These are phyloP conservation scores for Chaetomiaceae sp. DNA, from an alignment of 2,329 filamentous ascomycete genomes.

Conservation along the genomic window DNA sequence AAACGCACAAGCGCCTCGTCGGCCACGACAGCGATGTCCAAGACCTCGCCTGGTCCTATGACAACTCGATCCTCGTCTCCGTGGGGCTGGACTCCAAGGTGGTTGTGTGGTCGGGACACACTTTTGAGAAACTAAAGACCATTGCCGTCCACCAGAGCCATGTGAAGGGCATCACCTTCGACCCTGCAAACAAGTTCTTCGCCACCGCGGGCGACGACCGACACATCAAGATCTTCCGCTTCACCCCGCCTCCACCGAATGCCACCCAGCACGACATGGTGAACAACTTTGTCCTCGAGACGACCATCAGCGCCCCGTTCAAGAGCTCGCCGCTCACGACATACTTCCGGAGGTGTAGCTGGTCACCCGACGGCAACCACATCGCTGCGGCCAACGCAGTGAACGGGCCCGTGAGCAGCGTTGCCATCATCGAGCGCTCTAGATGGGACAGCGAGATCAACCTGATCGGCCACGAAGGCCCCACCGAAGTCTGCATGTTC, in stretches of 20 bases:
- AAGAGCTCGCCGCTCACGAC: conserved; percentile 89
- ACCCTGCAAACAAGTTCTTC: conserved; percentile 98
- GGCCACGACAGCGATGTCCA: conserved; percentile 99
- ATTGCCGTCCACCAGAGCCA: conserved; percentile 91
- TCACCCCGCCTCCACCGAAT: conserved; percentile 85
- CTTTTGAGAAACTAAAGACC: conserved; percentile 96
- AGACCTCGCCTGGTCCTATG: conserved; percentile 93
- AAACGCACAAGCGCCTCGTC: conserved; percentile 86
- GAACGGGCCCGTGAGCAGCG: conserved; percentile 94
- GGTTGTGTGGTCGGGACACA: conserved; percentile 96
- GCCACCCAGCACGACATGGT: conserved; percentile 92
- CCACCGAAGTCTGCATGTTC: conserved; percentile 95
- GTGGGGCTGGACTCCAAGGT: conserved; percentile 97
- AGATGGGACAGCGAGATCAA: conserved; percentile 97
- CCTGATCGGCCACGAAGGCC: conserved; percentile 92
- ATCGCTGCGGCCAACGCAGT: conserved; percentile 96
- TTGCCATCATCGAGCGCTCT: conserved; percentile 89
- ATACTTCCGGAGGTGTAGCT: conserved; percentile 93
- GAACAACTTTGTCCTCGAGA: conserved; percentile 92
- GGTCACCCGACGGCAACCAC: conserved; percentile 95
- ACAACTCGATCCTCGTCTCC: conserved; percentile 92
- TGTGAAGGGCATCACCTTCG: conserved; percentile 97
- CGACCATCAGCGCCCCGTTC: conserved; percentile 85
- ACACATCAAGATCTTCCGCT: conserved; percentile 93
- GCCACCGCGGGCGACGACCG: conserved; percentile 96